A percentile compares a stretch with the other conserved stretches of the same genome.
Conservation (phyloP, 2,329 filamentous ascomycete species). For the Coniochaeta sp. region DNA sequence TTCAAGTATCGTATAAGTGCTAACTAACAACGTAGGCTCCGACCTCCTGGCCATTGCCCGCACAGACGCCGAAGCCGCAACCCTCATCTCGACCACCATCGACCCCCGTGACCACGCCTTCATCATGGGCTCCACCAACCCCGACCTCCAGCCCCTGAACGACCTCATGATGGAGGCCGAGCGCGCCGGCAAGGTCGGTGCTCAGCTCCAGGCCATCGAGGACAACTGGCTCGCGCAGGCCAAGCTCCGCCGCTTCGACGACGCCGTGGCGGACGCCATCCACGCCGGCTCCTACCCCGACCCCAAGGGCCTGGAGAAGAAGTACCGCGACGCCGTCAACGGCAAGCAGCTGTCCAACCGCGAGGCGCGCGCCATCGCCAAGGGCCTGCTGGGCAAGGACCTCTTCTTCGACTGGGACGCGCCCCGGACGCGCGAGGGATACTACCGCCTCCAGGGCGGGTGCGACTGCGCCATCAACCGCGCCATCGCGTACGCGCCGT, state of each 20-base stretch:
- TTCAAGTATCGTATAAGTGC: not conserved
- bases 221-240: conserved; percentile 79
- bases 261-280: conserved; percentile 81
- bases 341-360: conserved; percentile 68
- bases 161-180: conserved; percentile 90
- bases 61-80: conserved; percentile 96
- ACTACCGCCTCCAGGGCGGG: conserved; percentile 87
- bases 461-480: conserved; percentile 88
- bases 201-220: conserved; percentile 82
- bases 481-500: conserved; percentile 85
- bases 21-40: conserved; percentile 40
- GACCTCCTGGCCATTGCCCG: conserved; percentile 88
- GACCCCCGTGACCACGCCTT: conserved; percentile 93
- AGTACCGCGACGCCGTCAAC: conserved; percentile 62
- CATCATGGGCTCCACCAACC: conserved; percentile 85
- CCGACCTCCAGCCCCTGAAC: conserved; percentile 72
- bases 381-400: conserved; percentile 68
- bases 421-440: conserved; percentile 89
- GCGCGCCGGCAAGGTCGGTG: conserved; percentile 69
- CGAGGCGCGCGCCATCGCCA: conserved; percentile 76
- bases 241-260: conserved; percentile 79
- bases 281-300: conserved; percentile 58
- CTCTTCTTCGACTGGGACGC: conserved; percentile 93
- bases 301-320: conserved; percentile 59
- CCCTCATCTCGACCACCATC: conserved; percentile 93